Conservation (phyloP, 2,329 filamentous ascomycete genomes). For the Trichocomaceae sp. region DNA sequence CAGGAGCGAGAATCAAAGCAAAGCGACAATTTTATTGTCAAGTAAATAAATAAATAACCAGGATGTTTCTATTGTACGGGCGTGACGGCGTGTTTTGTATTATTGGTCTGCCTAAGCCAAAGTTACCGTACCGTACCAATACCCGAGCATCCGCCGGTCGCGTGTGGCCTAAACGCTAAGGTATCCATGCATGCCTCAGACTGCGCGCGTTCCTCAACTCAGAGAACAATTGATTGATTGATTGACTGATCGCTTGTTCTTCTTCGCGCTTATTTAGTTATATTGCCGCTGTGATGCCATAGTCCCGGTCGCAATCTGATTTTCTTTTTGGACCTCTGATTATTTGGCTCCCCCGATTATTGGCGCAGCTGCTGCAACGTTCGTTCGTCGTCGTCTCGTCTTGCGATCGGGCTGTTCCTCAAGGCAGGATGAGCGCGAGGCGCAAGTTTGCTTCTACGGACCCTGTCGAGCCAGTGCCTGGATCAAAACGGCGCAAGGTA, state of each 20-base stretch:
- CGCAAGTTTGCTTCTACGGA: slow-evolving; percentile 48
- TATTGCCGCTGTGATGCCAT: background rate
- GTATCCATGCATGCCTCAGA: background rate
- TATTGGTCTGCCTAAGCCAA: background rate
- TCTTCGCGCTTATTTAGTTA: background rate
- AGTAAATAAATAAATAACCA: background rate
- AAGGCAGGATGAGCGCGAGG: slow-evolving; percentile 40
- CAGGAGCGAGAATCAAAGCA: background rate
- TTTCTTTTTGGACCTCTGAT: background rate
- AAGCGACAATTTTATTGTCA: background rate
- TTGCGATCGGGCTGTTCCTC: slow-evolving; percentile 5
- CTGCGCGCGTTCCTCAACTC: background rate
- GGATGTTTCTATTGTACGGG: background rate
- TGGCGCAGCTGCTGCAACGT: background rate
- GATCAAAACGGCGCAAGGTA: slow-evolving; percentile 53
- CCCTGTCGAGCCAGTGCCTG: slow-evolving; percentile 46
- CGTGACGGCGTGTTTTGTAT: background rate
- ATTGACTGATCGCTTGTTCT: too few relatives aligned
- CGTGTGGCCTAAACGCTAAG: background rate
- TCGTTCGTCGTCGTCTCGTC: background rate
- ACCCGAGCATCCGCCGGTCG: background rate
- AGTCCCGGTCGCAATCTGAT: background rate
- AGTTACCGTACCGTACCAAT: background rate
- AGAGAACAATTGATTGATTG: background rate
- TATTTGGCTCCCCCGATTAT: background rate